These are phyloP conservation scores for Macrotyloma uniflorum DNA, from an alignment of 306 rosid species.

Conservation along the genomic window DNA sequence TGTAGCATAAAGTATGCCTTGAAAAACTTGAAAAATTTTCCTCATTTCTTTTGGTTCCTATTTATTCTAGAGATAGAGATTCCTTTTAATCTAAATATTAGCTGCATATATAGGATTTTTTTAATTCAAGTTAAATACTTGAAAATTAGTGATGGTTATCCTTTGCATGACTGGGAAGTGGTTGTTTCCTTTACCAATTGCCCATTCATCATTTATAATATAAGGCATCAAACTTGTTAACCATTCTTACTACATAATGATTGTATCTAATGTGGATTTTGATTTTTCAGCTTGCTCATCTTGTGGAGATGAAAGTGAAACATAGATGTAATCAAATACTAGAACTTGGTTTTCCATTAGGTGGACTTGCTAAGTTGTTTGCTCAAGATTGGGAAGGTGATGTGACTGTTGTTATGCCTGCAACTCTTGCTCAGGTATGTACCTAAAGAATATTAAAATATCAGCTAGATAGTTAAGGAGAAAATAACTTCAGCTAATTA, in stretches of 20 bases:
- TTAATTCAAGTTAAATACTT: neutral
- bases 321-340: constrained; percentile 90
- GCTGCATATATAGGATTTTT: neutral
- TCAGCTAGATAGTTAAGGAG: neutral
- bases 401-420: constrained; percentile 95
- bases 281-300: constrained; percentile 87
- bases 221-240: neutral
- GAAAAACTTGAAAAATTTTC: neutral
- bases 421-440: constrained; percentile 94
- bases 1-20: neutral
- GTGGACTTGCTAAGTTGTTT: constrained; percentile 88
- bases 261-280: constrained; percentile 8
- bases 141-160: neutral
- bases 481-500: neutral
- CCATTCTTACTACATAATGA: neutral
- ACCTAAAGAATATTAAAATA: neutral
- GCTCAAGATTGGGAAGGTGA: constrained; percentile 99
- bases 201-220: neutral
- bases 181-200: neutral
- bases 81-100: neutral
- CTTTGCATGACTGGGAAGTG: neutral
- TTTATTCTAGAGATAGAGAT: neutral
- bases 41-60: neutral
- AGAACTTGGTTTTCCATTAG: constrained; percentile 92
- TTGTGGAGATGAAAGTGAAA: constrained; percentile 93